Evolutionary conservation across 1,284 basidiomycete genomes (phyloP), one percentile per base, ranked within the genome.

Genomic region (Ceratobasidium sp.): DNA sequence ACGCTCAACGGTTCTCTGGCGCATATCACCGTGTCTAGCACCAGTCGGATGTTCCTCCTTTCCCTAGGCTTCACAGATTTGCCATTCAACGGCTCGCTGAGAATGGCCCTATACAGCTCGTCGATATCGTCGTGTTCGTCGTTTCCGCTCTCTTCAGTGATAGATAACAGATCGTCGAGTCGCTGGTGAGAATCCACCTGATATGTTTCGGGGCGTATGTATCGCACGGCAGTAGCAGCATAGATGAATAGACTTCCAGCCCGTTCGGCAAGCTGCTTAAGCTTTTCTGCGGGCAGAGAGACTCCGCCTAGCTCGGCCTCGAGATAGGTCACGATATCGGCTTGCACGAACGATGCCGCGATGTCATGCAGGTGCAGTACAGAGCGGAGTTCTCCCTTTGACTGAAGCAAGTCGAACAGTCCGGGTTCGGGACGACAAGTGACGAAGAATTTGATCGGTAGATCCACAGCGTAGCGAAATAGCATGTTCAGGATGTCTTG

Each of bases 361-460:
- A 36, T 60, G 14, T 60, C 57, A 33, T 60, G 57, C 7, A 60
- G 24, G 33, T 60, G 36, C 5, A 60, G 29, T 7, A 44, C 57
- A 15, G 57, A 15, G 9, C 57, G 57, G 19, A 5, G 15, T 19
- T 19, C 31, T 4, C 5, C 29, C 9, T 41, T 29, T 17, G 57
- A 17, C 3, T n/a, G 17, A 17, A 60, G 33, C 19, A 5, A 2
- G 19, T 36, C 36, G 9, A 17, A 44, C 11, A 60, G 33, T 29
- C 41, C 57, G 8, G 31, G 31, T 19, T 60, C 57, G 29, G 57
- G 57, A n/a, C 57, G 57, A 60, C 57, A n/a, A n/a, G 57, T 41
- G 19, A 60, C 33, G 57, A 60, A 60, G 33, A 60, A 60, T 36
- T 60, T 60, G 57, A 60, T 3, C 6, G 57, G 57, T 9, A 60